Evolutionary conservation across 2,329 filamentous ascomycete genomes (phyloP).

Genomic region (Thermochaetoides dissita): DNA sequence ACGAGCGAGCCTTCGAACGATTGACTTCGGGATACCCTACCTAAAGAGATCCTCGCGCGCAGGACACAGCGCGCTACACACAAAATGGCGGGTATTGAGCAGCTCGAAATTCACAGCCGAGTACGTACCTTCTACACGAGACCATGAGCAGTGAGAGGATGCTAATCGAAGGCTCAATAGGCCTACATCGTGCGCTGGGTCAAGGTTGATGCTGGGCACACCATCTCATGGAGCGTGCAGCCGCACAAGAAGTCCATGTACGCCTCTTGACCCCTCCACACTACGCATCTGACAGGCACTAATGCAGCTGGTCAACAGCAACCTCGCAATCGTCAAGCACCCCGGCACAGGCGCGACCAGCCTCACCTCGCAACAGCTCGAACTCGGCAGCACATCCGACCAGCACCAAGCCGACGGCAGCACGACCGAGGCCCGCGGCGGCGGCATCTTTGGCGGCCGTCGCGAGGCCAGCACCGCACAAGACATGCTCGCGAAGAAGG

Average conservation of each 20-base stretch:
- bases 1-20: no score
- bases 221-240: constrained; percentile 94
- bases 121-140: constrained; percentile 32
- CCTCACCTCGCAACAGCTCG: constrained; percentile 26
- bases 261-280: background rate
- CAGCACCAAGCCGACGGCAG: constrained; percentile 19
- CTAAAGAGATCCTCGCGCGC: background rate
- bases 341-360: constrained; percentile 55
- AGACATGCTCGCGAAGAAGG: constrained; percentile 50
- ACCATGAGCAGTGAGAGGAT: constrained; percentile 6
- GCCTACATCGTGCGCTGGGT: constrained; percentile 98
- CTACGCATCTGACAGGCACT: no score
- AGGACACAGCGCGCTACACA: background rate
- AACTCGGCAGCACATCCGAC: constrained; percentile 31
- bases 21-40: no score
- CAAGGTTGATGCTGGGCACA: constrained; percentile 75
- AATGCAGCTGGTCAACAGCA: constrained; percentile 31
- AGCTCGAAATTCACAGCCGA: constrained; percentile 95
- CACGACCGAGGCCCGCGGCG: constrained; percentile 29
- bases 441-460: constrained; percentile 30
- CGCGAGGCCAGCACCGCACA: constrained; percentile 48
- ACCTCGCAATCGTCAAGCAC: constrained; percentile 96
- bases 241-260: constrained; percentile 95
- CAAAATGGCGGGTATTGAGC: constrained; percentile 83
- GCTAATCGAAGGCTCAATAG: constrained; percentile 30